Base-by-base conservation (phyloP, 2,329 filamentous ascomycete species). In the Talaromyces islandicus region DNA sequence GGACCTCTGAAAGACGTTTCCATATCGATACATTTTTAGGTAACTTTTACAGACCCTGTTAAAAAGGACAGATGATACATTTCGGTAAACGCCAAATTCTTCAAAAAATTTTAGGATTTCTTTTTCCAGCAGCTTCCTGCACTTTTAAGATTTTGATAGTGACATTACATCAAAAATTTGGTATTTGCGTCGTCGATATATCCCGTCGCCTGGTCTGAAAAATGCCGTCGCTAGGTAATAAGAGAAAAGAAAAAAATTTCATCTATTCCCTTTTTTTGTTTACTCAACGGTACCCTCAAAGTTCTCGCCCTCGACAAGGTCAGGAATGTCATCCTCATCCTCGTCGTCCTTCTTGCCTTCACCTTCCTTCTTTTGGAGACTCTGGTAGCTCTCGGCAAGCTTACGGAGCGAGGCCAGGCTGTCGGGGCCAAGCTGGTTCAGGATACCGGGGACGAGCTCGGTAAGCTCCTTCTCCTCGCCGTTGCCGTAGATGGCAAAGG, bases 381-480 rank as follows among this genome's bases (percentile, higher is more conserved):
- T 94, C 88, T 99, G 94, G 86, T 99, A 99, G 86, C 90, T 95
- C 86, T 99, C 94, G 71, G 94, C 94, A 66, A 99, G 87, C 85
- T 97, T 97, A 80, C 94, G 91, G 74, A 99, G 91, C 65, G 92
- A 96, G 63, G 94, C 94, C 63, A 99, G 90, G 66, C 91, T 96
- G 84, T 99, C 94, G 73, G 94, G 94, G 73, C 94, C 94, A 66
- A 99, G 91, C 85, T 99, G 94, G 89, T 97, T 99, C 66, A 99
- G 90, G 81, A 99, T 99, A 67, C 94, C 94, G 72, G 94, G 94
- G 68, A 99, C 94, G 72, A 99, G 92, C 84, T 99, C 94, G 65
- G 94, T 99, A 69, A 99, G 90, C 84, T 99, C 94, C 87, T 99
- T 99, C 83, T 99, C 94, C 83, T 99, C 94, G 68, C 93, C 94